Conservation (phyloP, 257 asterid genomes). For the Cordia subcordata region DNA sequence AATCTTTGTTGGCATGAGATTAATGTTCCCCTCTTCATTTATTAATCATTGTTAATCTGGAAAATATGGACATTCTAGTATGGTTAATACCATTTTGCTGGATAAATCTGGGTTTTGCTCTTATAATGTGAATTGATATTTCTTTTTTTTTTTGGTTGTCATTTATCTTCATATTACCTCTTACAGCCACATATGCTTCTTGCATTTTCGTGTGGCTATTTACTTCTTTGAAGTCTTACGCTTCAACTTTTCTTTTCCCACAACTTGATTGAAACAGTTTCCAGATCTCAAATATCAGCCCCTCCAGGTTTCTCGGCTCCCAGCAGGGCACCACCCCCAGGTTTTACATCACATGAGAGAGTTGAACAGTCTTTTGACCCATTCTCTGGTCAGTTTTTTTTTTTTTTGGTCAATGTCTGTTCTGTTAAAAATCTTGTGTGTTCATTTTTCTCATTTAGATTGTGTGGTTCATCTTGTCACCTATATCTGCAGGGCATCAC, state of each 20-base stretch:
- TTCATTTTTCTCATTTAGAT: neutral
- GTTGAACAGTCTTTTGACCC: slow-evolving; percentile 45
- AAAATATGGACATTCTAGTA: too few relatives aligned
- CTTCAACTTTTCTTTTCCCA: slow-evolving; percentile 5
- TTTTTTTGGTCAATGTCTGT: slow-evolving; percentile 3
- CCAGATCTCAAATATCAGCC: slow-evolving; percentile 81
- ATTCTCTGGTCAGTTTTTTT: slow-evolving; percentile 45
- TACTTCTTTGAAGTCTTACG: neutral
- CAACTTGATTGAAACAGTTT: slow-evolving; percentile 42
- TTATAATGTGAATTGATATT: too few relatives aligned
- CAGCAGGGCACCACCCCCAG: slow-evolving; percentile 86
- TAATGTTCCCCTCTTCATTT: too few relatives aligned
- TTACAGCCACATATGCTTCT: neutral
- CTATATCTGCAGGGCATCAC: slow-evolving; percentile 52
- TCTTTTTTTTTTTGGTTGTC: slow-evolving; percentile 10
- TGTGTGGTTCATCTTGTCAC: slow-evolving; percentile 2
- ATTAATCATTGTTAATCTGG: too few relatives aligned
- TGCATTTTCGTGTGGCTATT: neutral
- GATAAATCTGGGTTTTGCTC: too few relatives aligned
- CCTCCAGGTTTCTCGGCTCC: slow-evolving; percentile 95
- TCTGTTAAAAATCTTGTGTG: neutral
- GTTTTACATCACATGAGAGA: slow-evolving; percentile 73
- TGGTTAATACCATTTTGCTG: too few relatives aligned
- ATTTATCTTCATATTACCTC: neutral
- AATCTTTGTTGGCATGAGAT: too few relatives aligned